Evolutionary conservation across 1,284 basidiomycete genomes (phyloP), one percentile per base, ranked within the genome.

Genomic region (Flammula alnicola): DNA sequence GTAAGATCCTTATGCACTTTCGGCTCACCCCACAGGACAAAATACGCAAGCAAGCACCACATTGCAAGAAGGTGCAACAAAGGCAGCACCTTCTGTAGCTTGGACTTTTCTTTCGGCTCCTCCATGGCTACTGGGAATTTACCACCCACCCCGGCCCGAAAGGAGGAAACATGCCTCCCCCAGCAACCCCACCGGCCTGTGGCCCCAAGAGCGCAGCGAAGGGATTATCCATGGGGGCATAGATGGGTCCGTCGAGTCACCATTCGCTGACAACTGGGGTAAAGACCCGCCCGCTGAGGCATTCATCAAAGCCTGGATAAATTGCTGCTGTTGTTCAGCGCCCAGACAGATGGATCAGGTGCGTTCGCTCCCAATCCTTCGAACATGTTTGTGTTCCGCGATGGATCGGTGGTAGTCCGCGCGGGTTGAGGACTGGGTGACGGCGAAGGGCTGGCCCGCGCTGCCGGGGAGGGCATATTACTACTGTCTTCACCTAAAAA

Each of bases 1-100:
- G 51, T 48, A 7, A 43, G 32, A 11, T 54, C 56, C 16, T 26
- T 22, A 48, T 69, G 67, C 16, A 63, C 67, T 45, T 72, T 66
- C 1, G 88, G 86, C 59, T 88, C 87, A 54, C 67, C 72, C 67
- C 76, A 81, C n/a, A 88, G 53, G 2, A 86, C 77, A 63, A 88
- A 91, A 63, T 81, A 87, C 6, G 76, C 78, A 38, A 91, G 66
- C 39, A 91, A 63, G 17, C 63, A 63, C 86, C 86, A 89, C 60
- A 81, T 76, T 5, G 76, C 73, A 6, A 83, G 40, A 12, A 88
- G 56, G 62, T 91, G 88, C 12, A 90, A 49, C 47, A 88, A 57
- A 0, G 86, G 86, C 61, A 88, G 67, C 30, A 84, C 60, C 54
- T 80, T 86, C 58, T 84, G 84, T 26, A 83, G 49, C 8, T 67